Conservation (phyloP, 169 alveolate genomes). For the Plasmodium blacklocki region DNA sequence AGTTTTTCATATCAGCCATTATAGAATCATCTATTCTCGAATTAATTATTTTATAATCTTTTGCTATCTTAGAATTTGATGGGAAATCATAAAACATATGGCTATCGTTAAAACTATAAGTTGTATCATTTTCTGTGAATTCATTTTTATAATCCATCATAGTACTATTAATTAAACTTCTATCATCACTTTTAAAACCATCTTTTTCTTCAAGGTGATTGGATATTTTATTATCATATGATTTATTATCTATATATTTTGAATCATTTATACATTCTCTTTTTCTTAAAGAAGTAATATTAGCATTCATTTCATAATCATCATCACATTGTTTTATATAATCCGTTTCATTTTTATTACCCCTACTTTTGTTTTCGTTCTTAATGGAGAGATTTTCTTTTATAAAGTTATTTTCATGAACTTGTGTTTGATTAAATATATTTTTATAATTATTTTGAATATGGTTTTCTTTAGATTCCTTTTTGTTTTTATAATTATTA, state of each 20-base stretch:
- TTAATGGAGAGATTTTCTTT: too few species aligned
- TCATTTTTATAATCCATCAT: constrained; percentile 7
- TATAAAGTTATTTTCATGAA: too few species aligned
- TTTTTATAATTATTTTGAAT: too few species aligned
- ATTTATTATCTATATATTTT: background rate
- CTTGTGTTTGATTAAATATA: too few species aligned
- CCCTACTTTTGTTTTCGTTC: too few species aligned
- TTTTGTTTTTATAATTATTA: too few species aligned
- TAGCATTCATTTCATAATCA: too few species aligned
- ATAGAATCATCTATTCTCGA: constrained; percentile 51
- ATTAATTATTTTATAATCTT: constrained; percentile 12
- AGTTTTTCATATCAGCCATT: constrained; percentile 67
- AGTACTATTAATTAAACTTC: background rate
- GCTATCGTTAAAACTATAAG: background rate
- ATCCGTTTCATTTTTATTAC: too few species aligned
- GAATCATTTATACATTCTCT: background rate
- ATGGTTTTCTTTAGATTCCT: too few species aligned
- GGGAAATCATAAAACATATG: background rate
- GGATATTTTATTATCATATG: background rate
- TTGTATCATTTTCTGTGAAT: background rate
- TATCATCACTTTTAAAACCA: background rate
- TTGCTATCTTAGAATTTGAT: background rate
- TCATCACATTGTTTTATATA: too few species aligned
- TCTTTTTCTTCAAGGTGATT: constrained; percentile 2
- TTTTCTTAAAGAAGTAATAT: background rate